phyloP scores from a whole-genome alignment of 2,329 filamentous ascomycete species.

The Graphilbum sp. region DNA sequence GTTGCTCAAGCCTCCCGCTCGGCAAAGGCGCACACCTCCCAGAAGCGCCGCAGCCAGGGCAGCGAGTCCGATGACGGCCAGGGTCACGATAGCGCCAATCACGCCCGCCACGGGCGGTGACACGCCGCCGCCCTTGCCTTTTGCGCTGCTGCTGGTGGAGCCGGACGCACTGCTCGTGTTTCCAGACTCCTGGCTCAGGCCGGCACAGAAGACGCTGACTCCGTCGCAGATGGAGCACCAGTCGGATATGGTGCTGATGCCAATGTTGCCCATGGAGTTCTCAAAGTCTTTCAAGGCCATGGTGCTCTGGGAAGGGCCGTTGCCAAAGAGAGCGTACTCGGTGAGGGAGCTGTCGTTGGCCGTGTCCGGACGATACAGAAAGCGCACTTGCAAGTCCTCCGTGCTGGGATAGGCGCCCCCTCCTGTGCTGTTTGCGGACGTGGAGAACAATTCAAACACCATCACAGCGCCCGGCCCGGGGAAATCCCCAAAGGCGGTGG shows the following conservation, averaged over 20 bases:
- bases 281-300: constrained; percentile 25
- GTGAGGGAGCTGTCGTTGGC: constrained; percentile 18
- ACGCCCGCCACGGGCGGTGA: constrained; percentile 26
- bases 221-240: constrained; percentile 30
- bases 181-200: constrained; percentile 5
- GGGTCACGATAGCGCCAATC: constrained; percentile 26
- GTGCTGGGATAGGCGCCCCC: constrained; percentile 12
- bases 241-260: constrained; percentile 15
- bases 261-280: constrained; percentile 18
- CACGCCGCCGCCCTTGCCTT: constrained; percentile 6
- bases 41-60: constrained; percentile 9
- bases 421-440: constrained; percentile 5
- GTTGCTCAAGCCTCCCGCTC: constrained; percentile 1
- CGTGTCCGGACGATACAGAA: constrained; percentile 36
- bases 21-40: constrained; percentile 14
- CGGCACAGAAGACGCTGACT: constrained; percentile 22
- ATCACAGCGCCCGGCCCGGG: constrained; percentile 60
- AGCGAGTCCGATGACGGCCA: constrained; percentile 16
- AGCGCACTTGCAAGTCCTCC: constrained; percentile 33
- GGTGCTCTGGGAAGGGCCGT: constrained; percentile 15
- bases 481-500: constrained; percentile 28
- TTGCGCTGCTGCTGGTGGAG: neutral
- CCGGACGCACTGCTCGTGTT: neutral
- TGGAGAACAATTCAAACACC: constrained; percentile 50
- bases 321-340: constrained; percentile 24